phyloP scores from a whole-genome alignment of 2,329 filamentous ascomycete genomes.

The Talaromyces piceae region DNA sequence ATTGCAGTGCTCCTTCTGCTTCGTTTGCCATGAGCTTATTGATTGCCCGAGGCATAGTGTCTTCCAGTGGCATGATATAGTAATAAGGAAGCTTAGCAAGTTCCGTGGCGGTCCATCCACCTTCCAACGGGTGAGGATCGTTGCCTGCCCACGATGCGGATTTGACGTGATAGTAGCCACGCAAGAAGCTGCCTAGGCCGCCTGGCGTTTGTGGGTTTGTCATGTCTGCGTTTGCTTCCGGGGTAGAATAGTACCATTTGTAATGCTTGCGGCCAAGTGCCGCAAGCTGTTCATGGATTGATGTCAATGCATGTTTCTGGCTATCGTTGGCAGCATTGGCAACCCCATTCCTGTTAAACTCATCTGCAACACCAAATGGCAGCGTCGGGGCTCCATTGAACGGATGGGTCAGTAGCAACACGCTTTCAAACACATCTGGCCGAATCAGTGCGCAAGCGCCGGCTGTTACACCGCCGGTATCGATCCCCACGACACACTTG shows the following conservation, averaged over 20 bases:
- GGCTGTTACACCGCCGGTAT: conserved; percentile 57
- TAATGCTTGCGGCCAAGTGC: conserved; percentile 56
- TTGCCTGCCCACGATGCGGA: conserved; percentile 54
- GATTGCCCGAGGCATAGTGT: conserved; percentile 54
- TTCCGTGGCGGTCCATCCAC: conserved; percentile 49
- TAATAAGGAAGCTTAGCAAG: conserved; percentile 57
- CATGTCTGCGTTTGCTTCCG: conserved; percentile 30
- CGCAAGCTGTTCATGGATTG: conserved; percentile 49
- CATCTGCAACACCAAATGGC: conserved; percentile 40
- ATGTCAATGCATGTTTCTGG: conserved; percentile 9
- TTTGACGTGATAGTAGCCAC: conserved; percentile 63
- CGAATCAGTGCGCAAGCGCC: conserved; percentile 54
- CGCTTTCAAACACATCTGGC: conserved; percentile 56
- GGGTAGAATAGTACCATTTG: conserved; percentile 50
- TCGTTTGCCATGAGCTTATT: conserved; percentile 48
- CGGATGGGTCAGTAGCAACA: conserved; percentile 59
- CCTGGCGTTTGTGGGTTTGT: conserved; percentile 26
- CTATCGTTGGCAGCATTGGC: neutral
- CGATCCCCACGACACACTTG: conserved; percentile 56
- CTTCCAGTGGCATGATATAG: conserved; percentile 56
- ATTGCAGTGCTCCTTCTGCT: conserved; percentile 31
- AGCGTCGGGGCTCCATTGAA: conserved; percentile 49
- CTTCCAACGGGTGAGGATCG: conserved; percentile 44
- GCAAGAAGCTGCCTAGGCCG: conserved; percentile 51
- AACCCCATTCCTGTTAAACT: neutral